Percentiles rank a stretch among this genome's conserved stretches.
phyloP scores from a whole-genome alignment of 1,284 basidiomycete species.

The Sanghuangporus sanghuang region DNA sequence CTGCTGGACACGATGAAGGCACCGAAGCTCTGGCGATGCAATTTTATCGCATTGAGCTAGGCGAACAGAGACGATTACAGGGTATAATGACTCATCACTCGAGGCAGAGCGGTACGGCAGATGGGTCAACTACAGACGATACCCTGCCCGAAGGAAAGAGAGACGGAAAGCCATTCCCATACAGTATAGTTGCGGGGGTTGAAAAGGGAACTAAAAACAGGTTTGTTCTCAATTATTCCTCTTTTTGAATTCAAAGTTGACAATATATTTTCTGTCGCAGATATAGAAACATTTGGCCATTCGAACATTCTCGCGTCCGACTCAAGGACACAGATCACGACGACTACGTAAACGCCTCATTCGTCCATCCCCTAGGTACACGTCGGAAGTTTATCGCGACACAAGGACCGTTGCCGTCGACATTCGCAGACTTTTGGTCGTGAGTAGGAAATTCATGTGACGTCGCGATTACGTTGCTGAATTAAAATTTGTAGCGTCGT shows the following conservation, averaged over 20 bases:
- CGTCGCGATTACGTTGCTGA: background rate
- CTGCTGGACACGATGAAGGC: constrained; percentile 52
- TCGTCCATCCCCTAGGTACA: constrained; percentile 81
- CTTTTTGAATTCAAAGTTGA: background rate
- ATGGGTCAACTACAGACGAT: background rate
- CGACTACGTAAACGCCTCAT: constrained; percentile 94
- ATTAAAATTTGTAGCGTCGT: constrained; percentile 46
- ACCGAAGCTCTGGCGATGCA: constrained; percentile 83
- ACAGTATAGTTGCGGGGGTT: constrained; percentile 92
- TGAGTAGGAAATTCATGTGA: constrained; percentile 38
- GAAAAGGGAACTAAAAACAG: constrained; percentile 94
- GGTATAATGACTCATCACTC: constrained; percentile 91
- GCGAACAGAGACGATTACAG: constrained; percentile 86
- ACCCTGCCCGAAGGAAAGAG: constrained; percentile 11
- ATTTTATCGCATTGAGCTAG: constrained; percentile 87
- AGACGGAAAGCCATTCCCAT: constrained; percentile 53
- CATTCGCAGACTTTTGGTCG: constrained; percentile 96
- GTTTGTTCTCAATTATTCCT: constrained; percentile 24
- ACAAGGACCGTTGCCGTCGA: constrained; percentile 89
- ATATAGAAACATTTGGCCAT: constrained; percentile 93
- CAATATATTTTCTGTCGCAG: constrained; percentile 36
- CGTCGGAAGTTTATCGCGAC: constrained; percentile 88
- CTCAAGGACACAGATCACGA: constrained; percentile 44
- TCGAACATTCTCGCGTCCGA: constrained; percentile 85
- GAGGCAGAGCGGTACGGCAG: constrained; percentile 35